phyloP scores from a whole-genome alignment of 192 early-diverging fungal species.

The Coemansia javaensis region DNA sequence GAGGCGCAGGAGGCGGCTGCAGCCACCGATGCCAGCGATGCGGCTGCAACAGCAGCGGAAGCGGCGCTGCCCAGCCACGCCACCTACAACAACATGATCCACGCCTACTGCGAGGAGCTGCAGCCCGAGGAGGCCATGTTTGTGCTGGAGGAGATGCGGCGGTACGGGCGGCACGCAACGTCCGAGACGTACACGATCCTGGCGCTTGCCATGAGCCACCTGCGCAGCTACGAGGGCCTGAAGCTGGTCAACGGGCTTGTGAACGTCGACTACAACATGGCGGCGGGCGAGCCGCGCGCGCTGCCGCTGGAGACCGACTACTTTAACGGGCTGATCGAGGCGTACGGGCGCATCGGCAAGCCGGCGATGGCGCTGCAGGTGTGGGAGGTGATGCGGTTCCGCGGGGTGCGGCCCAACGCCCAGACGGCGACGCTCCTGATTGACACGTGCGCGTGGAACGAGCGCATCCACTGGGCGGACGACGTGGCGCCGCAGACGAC shows the following conservation, averaged over 20 bases:
- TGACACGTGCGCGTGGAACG: conserved; percentile 47
- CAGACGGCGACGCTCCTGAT: conserved; percentile 43
- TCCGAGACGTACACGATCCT: conserved; percentile 34
- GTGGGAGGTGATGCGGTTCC: conserved; percentile 50
- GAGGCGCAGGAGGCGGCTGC: conserved; percentile 1
- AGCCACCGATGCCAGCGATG: no score
- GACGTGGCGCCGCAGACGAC: conserved; percentile 21
- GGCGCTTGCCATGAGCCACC: conserved; percentile 25
- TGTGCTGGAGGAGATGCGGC: conserved; percentile 48
- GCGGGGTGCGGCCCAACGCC: conserved; percentile 34
- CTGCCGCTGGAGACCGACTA: conserved; percentile 31
- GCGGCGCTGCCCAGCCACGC: conserved; percentile 10
- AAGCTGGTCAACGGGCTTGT: conserved; percentile 35
- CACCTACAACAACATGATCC: conserved; percentile 33
- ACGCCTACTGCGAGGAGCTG: conserved; percentile 29
- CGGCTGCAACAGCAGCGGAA: no score
- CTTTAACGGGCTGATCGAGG: conserved; percentile 46
- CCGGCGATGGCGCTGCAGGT: conserved; percentile 40
- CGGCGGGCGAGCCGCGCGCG: conserved; percentile 1
- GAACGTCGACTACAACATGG: conserved; percentile 49
- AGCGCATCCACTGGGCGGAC: conserved; percentile 47
- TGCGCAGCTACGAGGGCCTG: conserved; percentile 41
- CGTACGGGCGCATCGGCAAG: conserved; percentile 36
- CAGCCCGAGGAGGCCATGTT: conserved; percentile 31
- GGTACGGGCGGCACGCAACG: conserved; percentile 21